Base-by-base conservation (phyloP, 2,329 filamentous ascomycete species). In the Diaporthe nobilis region DNA sequence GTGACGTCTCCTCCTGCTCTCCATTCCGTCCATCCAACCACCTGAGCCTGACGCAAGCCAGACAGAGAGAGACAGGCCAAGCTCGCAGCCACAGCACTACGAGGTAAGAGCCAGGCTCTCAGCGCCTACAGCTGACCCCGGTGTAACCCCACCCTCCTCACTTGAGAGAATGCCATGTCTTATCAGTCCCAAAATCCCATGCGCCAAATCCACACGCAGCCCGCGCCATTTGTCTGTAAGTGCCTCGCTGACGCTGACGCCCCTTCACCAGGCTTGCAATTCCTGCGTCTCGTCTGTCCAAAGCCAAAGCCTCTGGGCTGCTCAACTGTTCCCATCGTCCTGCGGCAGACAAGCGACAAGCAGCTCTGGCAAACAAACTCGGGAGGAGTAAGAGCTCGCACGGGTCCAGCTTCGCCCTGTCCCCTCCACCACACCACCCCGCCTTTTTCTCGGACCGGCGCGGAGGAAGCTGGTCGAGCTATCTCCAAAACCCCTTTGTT, bases 351-450 rank as follows among this genome's bases (percentile, higher is more conserved):
- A n/a, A 42, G 49, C 34, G 51, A 42, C 49, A 55, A 31, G 28
- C 47, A 53, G 47, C 65, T 68, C n/a, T 53, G 31, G 44, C 47
- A 70, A 42, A 55, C 65, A 70, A 34, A 53, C 65, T 42, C 49
- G 34, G 34, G 17, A 60, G 22, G 42, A 39, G 53, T 34, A 51
- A 47, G 31, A 51, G 73, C 73, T 39, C 42, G 49, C 51, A 53
- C 39, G 42, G 51, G 74, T 67, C 61, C 72, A 49, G 70, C 57
- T 17, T 44, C 72, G 34, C 60, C 72, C 47, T 42, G 49, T n/a
- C 49, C 20, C 58, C 72, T 60, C 58, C 58, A 61, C 57, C 42
- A 44, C 47, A 44, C 57, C 74, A 75, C 75, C 75, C 73, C 75
- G 28, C 71, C 61, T 55, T 75, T 72, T 28, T n/a, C 25, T 49